phyloP scores from a whole-genome alignment of 2,329 filamentous ascomycete genomes.

The Colletotrichum sidae region DNA sequence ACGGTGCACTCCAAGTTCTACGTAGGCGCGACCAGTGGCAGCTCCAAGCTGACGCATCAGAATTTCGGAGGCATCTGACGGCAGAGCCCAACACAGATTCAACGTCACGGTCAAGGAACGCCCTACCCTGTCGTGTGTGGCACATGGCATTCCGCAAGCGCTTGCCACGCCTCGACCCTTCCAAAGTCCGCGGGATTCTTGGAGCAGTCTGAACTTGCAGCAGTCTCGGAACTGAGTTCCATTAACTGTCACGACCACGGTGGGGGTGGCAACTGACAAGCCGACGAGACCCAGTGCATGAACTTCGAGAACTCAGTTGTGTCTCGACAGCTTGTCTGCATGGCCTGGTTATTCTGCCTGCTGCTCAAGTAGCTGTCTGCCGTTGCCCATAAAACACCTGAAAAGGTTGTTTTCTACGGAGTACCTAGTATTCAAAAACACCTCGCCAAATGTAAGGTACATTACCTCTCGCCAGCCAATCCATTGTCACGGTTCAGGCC shows the following conservation, averaged over 20 bases:
- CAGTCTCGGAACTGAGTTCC: too few species aligned
- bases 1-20: neutral
- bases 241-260: too few species aligned
- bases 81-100: conserved; percentile 28
- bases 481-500: conserved; percentile 1
- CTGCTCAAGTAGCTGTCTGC: conserved; percentile 1
- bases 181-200: too few species aligned
- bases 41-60: conserved; percentile 4
- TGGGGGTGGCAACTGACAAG: neutral
- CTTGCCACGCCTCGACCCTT: neutral
- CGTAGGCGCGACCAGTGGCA: conserved; percentile 29
- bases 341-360: neutral
- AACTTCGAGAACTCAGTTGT: conserved; percentile 1
- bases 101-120: conserved; percentile 11
- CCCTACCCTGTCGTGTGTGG: conserved; percentile 8
- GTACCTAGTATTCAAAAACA: neutral
- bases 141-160: conserved; percentile 24
- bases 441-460: conserved; percentile 15
- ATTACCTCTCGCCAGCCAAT: conserved; percentile 3
- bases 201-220: too few species aligned
- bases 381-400: conserved; percentile 10
- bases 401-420: neutral
- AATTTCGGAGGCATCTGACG: conserved; percentile 18
- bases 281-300: conserved; percentile 2
- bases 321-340: conserved; percentile 3